Base-by-base conservation (phyloP, 768 basidiomycete genomes). In the Amanita pallidorosea region DNA sequence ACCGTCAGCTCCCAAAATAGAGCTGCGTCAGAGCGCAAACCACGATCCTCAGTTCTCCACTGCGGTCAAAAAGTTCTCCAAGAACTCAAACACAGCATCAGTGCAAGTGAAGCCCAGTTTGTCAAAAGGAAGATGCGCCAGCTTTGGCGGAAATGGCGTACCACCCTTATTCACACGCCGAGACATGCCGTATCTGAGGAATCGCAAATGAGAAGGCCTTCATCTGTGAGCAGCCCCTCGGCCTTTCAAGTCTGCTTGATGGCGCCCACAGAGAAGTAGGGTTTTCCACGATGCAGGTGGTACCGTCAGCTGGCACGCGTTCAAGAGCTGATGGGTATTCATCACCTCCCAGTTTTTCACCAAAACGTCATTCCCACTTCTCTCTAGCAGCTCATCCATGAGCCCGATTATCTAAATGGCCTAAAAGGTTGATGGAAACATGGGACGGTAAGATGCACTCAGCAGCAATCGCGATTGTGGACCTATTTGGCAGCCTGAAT, bases 151-250 rank as follows among this genome's bases (percentile, higher is more conserved):
- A 11, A 66, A 58, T 5, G 60, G 65, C 13, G 57, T 60, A 85
- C 53, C 84, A 87, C 62, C 69, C 76, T 12, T 79, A 69, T 57
- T 54, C 61, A 5, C n/a, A n/a, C 60, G 61, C 34, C 60, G 69
- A 12, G 73, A 76, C 42, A 83, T 80, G 4, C 84, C 85, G 11
- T 88, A 85, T 60, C 84, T 85, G 7, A 70, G 81, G 55, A 77
- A 73, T 58, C 85, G 83, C 58, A 81, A 80, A 51, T 65, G 74
- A n/a, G 71, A 76, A 29, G 76, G 79, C 35, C 61, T 85, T 22
- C 85, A 87, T 65, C 59, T 82, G 85, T 86, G 60, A 70, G 84
- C 77, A 4, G 17, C 15, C 6, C 7, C 35, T 17, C 42, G 9
- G 12, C 29, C 15, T 33, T 25, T 42, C 29, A 43, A 49, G 22